These are phyloP conservation scores for Leccinum pachyderme DNA, from an alignment of 1,284 basidiomycete species.

Conservation along the genomic window DNA sequence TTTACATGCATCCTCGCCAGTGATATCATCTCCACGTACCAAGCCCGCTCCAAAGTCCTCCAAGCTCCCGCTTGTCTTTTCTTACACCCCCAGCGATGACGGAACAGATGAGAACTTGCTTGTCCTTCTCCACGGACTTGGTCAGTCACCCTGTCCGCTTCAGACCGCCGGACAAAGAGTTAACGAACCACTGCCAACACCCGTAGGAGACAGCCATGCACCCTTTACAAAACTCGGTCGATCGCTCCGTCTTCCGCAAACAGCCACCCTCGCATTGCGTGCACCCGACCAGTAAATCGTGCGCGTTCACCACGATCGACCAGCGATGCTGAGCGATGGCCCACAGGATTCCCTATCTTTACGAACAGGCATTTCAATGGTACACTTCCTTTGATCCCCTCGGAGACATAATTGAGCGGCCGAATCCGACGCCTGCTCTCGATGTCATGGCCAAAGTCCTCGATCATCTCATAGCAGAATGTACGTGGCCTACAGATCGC, in stretches of 20 bases:
- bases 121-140: conserved; percentile 85
- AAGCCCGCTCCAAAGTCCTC: conserved; percentile 52
- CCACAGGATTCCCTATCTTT: conserved; percentile 74
- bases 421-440: conserved; percentile 71
- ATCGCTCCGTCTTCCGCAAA: conserved; percentile 81
- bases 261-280: conserved; percentile 77
- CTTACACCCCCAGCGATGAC: conserved; percentile 68
- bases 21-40: conserved; percentile 33
- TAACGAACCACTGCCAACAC: background rate
- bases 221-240: conserved; percentile 76
- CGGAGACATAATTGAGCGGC: conserved; percentile 67
- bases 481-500: conserved; percentile 61
- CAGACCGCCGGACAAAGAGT: background rate
- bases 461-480: conserved; percentile 54
- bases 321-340: conserved; percentile 10
- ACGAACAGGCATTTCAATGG: conserved; percentile 84
- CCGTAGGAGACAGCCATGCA: conserved; percentile 76
- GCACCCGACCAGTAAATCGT: conserved; percentile 59
- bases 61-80: conserved; percentile 54
- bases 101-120: conserved; percentile 86
- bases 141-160: conserved; percentile 41
- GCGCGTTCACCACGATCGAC: conserved; percentile 5
- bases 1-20: conserved; percentile 13
- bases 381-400: conserved; percentile 80
- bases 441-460: conserved; percentile 55